phyloP scores from a whole-genome alignment of 495 filamentous ascomycete genomes.

The Penicillium pulvis region DNA sequence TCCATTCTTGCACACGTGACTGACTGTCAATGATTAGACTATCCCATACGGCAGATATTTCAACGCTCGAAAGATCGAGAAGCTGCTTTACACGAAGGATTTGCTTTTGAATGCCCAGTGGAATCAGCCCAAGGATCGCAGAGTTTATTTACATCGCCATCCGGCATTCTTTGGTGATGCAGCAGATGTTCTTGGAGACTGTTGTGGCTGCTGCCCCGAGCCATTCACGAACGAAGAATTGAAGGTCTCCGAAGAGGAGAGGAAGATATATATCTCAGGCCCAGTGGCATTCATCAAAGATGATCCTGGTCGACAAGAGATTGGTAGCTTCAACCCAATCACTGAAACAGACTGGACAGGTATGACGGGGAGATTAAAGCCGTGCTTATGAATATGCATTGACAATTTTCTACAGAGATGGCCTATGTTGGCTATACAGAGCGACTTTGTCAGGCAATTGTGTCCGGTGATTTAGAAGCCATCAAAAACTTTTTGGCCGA shows the following conservation, averaged over 20 bases:
- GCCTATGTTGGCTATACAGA: slow-evolving; percentile 62
- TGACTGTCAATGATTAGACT: slow-evolving; percentile 32
- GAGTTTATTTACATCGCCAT: slow-evolving; percentile 76
- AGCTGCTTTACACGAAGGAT: slow-evolving; percentile 75
- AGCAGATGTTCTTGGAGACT: slow-evolving; percentile 71
- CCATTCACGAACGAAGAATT: slow-evolving; percentile 69
- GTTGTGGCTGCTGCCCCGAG: slow-evolving; percentile 74
- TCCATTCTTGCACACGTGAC: slow-evolving; percentile 2
- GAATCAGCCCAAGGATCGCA: slow-evolving; percentile 71
- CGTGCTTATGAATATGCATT: not conserved
- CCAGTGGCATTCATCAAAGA: slow-evolving; percentile 71
- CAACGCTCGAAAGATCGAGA: slow-evolving; percentile 73
- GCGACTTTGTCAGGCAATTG: slow-evolving; percentile 73
- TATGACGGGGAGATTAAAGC: slow-evolving; percentile 38
- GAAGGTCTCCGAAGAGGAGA: slow-evolving; percentile 67
- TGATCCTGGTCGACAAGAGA: slow-evolving; percentile 75
- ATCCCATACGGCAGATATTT: slow-evolving; percentile 75
- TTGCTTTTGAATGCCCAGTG: slow-evolving; percentile 84
- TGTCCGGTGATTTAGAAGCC: slow-evolving; percentile 69
- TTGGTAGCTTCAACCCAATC: slow-evolving; percentile 74
- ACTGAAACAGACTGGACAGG: slow-evolving; percentile 82
- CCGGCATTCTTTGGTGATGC: slow-evolving; percentile 71
- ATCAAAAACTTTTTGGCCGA: slow-evolving; percentile 69
- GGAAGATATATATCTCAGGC: slow-evolving; percentile 71
- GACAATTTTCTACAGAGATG: slow-evolving; percentile 40